A percentile compares a stretch with the other conserved stretches of the same genome.
Evolutionary conservation across 768 basidiomycete genomes (phyloP).

Genomic region (Trametes cinnabarina): DNA sequence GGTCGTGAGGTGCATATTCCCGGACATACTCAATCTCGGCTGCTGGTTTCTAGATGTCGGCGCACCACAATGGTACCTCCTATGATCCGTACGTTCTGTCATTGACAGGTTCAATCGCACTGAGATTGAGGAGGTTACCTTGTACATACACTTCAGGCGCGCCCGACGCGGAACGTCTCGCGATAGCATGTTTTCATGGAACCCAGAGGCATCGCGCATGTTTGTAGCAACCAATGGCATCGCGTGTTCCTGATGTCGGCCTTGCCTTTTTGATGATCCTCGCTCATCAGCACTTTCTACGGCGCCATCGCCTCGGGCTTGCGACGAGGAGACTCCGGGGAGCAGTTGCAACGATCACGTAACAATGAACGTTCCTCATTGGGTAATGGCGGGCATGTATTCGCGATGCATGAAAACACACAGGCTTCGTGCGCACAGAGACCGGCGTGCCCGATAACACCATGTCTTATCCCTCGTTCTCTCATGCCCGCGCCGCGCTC

Average conservation of each 20-base stretch:
- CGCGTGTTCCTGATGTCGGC: constrained; percentile 12
- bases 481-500: neutral
- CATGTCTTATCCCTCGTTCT: neutral
- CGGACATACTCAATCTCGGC: neutral
- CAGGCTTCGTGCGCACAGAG: neutral
- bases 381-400: neutral
- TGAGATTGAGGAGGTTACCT: too few relatives aligned
- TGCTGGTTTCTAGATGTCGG: too few relatives aligned
- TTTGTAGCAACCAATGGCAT: constrained; percentile 10
- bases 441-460: constrained; percentile 7
- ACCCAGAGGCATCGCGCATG: too few relatives aligned
- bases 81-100: too few relatives aligned
- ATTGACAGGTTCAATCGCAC: too few relatives aligned
- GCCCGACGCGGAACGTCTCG: too few relatives aligned
- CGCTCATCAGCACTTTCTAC: neutral
- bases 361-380: neutral
- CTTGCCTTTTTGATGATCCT: constrained; percentile 2
- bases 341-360: neutral
- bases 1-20: neutral
- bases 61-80: too few relatives aligned
- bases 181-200: too few relatives aligned
- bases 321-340: too few relatives aligned
- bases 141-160: neutral
- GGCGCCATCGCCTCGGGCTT: neutral
- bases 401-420: neutral